phyloP scores from a whole-genome alignment of 257 asterid species.

The Capsicum chinense region DNA sequence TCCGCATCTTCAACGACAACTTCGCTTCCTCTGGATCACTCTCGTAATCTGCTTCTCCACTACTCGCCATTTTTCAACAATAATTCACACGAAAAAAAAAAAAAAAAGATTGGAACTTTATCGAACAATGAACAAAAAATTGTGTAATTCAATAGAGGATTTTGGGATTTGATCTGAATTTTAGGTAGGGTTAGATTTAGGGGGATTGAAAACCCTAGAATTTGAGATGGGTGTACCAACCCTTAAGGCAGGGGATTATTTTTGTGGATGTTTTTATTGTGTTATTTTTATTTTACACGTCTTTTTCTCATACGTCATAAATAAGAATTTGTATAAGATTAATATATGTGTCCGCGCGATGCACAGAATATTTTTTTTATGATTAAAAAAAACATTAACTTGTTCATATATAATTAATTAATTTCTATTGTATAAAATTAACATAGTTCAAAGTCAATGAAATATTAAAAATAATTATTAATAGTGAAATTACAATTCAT shows the following conservation, averaged over 20 bases:
- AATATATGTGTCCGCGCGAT: too few species aligned
- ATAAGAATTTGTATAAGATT: background rate
- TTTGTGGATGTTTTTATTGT: slow-evolving; percentile 18
- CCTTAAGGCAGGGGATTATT: background rate
- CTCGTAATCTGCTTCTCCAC: slow-evolving; percentile 64
- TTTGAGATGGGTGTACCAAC: background rate
- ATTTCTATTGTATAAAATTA: too few species aligned
- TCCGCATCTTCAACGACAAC: slow-evolving; percentile 80
- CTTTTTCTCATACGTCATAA: background rate
- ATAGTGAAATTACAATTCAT: too few species aligned
- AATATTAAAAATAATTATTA: too few species aligned
- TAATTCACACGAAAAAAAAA: background rate
- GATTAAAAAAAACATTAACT: too few species aligned
- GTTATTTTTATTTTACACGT: background rate
- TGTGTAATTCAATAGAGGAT: background rate
- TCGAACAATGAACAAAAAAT: background rate
- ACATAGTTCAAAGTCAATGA: too few species aligned
- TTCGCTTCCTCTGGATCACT: slow-evolving; percentile 98
- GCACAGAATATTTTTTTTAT: too few species aligned
- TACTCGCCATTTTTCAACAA: slow-evolving; percentile 48
- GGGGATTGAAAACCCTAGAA: slow-evolving; percentile 34
- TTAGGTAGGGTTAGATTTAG: background rate
- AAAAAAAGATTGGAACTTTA: background rate
- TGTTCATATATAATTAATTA: too few species aligned
- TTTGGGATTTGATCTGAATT: slow-evolving; percentile 19